Percentiles rank a stretch among this genome's conserved stretches.
Conservation (phyloP, 148 eudicot genomes). For the Agrostemma githago region DNA sequence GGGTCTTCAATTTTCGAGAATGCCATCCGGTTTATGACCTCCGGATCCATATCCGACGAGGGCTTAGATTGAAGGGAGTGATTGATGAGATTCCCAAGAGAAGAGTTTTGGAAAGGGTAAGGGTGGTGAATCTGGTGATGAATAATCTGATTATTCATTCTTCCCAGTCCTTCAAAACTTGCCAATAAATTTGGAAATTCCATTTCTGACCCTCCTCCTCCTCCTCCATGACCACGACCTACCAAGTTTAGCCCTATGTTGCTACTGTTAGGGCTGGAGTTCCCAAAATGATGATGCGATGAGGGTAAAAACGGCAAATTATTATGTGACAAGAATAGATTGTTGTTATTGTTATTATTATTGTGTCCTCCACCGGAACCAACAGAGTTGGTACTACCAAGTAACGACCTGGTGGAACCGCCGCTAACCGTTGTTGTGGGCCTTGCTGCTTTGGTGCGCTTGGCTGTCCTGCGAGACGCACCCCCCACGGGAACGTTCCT, state of each 20-base stretch:
- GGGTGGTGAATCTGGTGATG: background rate
- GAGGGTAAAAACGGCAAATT: conserved; percentile 25
- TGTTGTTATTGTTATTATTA: conserved; percentile 3
- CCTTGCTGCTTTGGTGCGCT: conserved; percentile 17
- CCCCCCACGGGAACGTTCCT: conserved; percentile 24
- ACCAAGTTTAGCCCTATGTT: conserved; percentile 19
- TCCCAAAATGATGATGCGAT: conserved; percentile 7
- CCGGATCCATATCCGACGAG: conserved; percentile 4
- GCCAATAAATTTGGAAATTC: conserved; percentile 23
- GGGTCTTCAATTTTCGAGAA: conserved; percentile 15
- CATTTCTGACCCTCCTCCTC: conserved; percentile 19
- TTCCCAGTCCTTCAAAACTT: conserved; percentile 23
- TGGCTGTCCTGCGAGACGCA: conserved; percentile 21
- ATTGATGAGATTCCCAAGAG: background rate
- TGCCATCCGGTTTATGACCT: conserved; percentile 17
- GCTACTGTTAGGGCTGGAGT: conserved; percentile 19
- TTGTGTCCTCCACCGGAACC: background rate
- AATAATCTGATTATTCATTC: conserved; percentile 8
- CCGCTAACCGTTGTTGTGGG: background rate
- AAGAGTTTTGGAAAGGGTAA: conserved; percentile 15
- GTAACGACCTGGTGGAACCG: background rate
- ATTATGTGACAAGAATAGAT: conserved; percentile 17
- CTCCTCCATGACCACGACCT: background rate
- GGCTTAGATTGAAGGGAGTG: conserved; percentile 20
- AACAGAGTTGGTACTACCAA: background rate